Evolutionary conservation across 2,329 filamentous ascomycete genomes (phyloP).

Genomic region (Falciphora oryzae): DNA sequence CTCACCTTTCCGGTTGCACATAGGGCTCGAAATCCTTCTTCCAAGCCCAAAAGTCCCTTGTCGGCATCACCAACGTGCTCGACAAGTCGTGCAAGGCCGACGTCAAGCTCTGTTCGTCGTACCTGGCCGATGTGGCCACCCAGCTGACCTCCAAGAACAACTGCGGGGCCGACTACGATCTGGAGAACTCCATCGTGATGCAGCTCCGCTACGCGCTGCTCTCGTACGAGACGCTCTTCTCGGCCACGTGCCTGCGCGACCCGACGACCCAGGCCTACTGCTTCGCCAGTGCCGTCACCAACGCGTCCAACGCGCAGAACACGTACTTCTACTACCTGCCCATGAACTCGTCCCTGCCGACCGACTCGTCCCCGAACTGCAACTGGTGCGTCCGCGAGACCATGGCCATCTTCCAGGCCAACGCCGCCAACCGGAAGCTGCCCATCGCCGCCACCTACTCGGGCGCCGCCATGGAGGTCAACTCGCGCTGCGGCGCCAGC

Average conservation of each 20-base stretch:
- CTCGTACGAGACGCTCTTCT: constrained; percentile 73
- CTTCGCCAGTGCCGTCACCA: constrained; percentile 80
- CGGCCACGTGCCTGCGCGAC: constrained; percentile 72
- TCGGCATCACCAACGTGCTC: constrained; percentile 69
- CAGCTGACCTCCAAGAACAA: constrained; percentile 56
- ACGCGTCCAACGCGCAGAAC: constrained; percentile 62
- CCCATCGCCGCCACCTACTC: constrained; percentile 65
- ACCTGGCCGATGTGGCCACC: constrained; percentile 59
- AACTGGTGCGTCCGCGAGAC: constrained; percentile 69
- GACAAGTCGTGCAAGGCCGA: constrained; percentile 72
- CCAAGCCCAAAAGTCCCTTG: constrained; percentile 63
- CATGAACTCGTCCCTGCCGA: constrained; percentile 65
- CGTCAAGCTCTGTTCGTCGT: constrained; percentile 55
- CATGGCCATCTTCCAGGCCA: constrained; percentile 73
- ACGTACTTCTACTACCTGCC: constrained; percentile 82
- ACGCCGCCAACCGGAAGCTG: constrained; percentile 59
- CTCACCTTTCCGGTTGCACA: background rate
- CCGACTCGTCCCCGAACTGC: constrained; percentile 65
- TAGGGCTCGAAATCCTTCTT: constrained; percentile 85
- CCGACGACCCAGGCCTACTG: constrained; percentile 62
- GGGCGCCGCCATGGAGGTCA: constrained; percentile 65
- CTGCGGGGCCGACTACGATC: constrained; percentile 66
- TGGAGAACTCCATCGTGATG: constrained; percentile 62
- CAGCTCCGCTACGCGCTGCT: constrained; percentile 71
- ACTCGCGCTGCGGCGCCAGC: constrained; percentile 54